These are phyloP conservation scores for Phytophthora rubi DNA, from an alignment of 352 stramenopile species.

Conservation along the genomic window DNA sequence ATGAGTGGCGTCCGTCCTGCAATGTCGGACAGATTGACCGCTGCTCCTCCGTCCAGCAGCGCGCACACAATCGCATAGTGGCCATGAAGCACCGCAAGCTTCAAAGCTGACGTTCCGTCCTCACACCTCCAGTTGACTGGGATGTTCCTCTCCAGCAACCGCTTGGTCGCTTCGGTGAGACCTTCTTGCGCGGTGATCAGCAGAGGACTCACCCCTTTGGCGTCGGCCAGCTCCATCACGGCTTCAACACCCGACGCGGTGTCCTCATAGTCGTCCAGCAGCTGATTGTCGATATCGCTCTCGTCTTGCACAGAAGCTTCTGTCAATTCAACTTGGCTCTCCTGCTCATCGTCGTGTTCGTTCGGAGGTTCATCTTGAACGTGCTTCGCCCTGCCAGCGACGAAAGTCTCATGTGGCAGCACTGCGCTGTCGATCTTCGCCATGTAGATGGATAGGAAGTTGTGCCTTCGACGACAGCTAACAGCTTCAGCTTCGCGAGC, in stretches of 20 bases:
- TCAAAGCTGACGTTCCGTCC: slow-evolving; percentile 28
- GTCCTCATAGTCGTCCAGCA: slow-evolving; percentile 4
- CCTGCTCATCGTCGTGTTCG: background rate
- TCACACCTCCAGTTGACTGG: slow-evolving; percentile 24
- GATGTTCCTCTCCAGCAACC: slow-evolving; percentile 29
- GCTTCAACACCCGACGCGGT: slow-evolving; percentile 18
- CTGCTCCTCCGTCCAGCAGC: slow-evolving; percentile 33
- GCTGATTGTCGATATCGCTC: slow-evolving; percentile 16
- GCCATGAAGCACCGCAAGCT: slow-evolving; percentile 27
- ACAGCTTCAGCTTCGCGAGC: background rate
- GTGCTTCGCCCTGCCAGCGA: background rate
- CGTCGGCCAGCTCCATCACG: slow-evolving; percentile 17
- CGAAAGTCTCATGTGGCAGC: slow-evolving; percentile 13
- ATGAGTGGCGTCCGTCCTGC: slow-evolving; percentile 30
- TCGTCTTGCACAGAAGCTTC: background rate
- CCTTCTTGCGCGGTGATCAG: slow-evolving; percentile 33
- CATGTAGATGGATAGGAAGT: slow-evolving; percentile 1
- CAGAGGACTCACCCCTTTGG: slow-evolving; percentile 31
- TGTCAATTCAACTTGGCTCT: background rate
- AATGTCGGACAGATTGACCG: slow-evolving; percentile 20
- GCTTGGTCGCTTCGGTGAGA: slow-evolving; percentile 18
- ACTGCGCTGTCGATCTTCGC: slow-evolving; percentile 9
- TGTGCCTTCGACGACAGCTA: background rate
- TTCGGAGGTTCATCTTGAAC: background rate
- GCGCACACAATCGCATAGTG: slow-evolving; percentile 19